These are phyloP conservation scores for Boletus sp. DNA, from an alignment of 768 basidiomycete species.

Conservation along the genomic window DNA sequence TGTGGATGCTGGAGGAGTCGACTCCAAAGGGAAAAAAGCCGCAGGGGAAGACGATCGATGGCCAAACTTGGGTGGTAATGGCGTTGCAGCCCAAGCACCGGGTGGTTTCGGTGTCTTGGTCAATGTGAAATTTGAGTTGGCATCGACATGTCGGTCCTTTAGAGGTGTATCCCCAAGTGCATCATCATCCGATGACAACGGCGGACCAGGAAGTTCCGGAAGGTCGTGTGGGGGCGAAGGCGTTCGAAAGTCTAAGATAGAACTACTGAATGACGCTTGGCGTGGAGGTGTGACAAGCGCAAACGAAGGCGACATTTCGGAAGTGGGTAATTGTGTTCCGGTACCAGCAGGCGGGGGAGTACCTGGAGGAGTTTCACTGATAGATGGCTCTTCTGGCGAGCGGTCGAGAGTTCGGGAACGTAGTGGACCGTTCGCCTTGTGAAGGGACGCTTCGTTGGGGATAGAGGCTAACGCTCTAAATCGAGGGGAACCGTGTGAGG, in stretches of 20 bases:
- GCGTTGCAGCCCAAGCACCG: constrained; percentile 45
- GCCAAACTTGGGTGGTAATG: constrained; percentile 25
- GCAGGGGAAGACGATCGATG: constrained; percentile 19
- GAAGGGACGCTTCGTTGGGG: constrained; percentile 16
- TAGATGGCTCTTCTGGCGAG: constrained; percentile 2
- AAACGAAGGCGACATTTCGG: constrained; percentile 18
- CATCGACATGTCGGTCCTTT: constrained; percentile 16
- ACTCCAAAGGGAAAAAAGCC: constrained; percentile 20
- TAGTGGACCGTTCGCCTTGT: constrained; percentile 18
- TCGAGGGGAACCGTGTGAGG: constrained; percentile 19
- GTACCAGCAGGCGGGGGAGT: constrained; percentile 19
- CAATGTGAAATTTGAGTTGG: constrained; percentile 29
- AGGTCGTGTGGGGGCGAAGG: constrained; percentile 62
- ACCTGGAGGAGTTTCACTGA: constrained; percentile 26
- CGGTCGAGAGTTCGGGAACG: constrained; percentile 4
- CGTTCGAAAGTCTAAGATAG: constrained; percentile 53
- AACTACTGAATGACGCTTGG: constrained; percentile 38
- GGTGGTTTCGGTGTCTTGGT: constrained; percentile 48
- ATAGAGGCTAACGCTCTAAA: constrained; percentile 1
- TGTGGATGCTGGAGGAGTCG: constrained; percentile 24
- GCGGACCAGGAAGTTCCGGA: constrained; percentile 66
- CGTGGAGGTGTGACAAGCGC: constrained; percentile 49
- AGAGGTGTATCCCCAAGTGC: constrained; percentile 28
- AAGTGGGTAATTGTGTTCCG: not conserved
- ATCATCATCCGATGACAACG: constrained; percentile 54